Conservation (phyloP, 2,329 filamentous ascomycete species). For the Trichoderma brevicompactum region DNA sequence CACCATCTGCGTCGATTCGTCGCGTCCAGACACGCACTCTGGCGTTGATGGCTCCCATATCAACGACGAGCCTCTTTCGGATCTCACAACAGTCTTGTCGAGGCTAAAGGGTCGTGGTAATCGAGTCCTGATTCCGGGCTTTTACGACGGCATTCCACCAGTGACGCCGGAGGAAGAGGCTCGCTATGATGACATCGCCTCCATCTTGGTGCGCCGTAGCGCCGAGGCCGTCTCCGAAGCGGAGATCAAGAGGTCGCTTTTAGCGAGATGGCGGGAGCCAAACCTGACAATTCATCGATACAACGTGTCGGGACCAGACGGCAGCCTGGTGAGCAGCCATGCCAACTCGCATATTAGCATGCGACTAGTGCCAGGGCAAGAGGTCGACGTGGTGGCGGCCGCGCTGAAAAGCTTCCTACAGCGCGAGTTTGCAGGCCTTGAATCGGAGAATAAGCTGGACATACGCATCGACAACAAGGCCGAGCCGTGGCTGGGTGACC, state of each 20-base stretch:
- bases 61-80: constrained; percentile 88
- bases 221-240: constrained; percentile 63
- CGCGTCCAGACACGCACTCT: constrained; percentile 86
- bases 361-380: constrained; percentile 91
- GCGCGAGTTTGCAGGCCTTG: constrained; percentile 72
- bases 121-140: constrained; percentile 80
- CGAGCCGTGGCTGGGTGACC: constrained; percentile 94
- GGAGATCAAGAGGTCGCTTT: constrained; percentile 79
- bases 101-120: constrained; percentile 82
- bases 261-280: constrained; percentile 93
- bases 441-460: constrained; percentile 78
- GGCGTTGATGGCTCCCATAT: constrained; percentile 94
- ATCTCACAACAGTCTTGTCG: constrained; percentile 81
- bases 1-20: constrained; percentile 84
- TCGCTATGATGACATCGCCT: constrained; percentile 82
- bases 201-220: constrained; percentile 73
- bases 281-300: constrained; percentile 93
- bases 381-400: constrained; percentile 75
- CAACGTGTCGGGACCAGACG: constrained; percentile 88
- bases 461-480: constrained; percentile 91
- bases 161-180: constrained; percentile 75
- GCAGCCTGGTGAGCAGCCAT: constrained; percentile 86
- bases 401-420: constrained; percentile 70
- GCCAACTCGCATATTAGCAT: constrained; percentile 89
- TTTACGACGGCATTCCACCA: constrained; percentile 82